Evolutionary conservation across 2,329 filamentous ascomycete genomes (phyloP), one percentile per base, ranked within the genome.

Genomic region (Tolypocladium ophioglossoides): DNA sequence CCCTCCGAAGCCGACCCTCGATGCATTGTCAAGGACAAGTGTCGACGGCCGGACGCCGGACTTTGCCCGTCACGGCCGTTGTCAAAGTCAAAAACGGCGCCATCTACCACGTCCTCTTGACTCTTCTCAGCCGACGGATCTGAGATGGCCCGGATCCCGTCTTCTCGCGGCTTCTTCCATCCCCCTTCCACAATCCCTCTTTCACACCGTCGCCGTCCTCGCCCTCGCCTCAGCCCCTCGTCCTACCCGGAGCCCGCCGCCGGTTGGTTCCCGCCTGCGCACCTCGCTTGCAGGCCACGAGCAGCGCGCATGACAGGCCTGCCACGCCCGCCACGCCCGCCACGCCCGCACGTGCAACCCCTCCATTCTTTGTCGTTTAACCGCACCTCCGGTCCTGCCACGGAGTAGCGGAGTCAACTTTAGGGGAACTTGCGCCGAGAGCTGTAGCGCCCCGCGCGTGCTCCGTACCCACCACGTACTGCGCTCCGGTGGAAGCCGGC

Each of bases 351-450:
- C 39, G n/a, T 14, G 39, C 39, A 4, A 46, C 24, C 9, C 44
- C 44, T 47, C 44, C 44, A 12, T 39, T n/a, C 49, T 34, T 39
- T 39, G 22, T 39, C 50, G 18, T 40, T 51, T n/a, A 38, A 39
- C 20, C 18, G 44, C 38, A 38, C 22, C 50, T 41, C 50, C 50
- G 50, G 22, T n/a, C 16, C 22, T 14, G 32, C 38, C 6, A 6
- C 27, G 27, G 27, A 6, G 27, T 30, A 27, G 51, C 55, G 55
- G 55, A 55, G 44, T 53, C 55, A 55, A 57, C 55, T 50, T 55
- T 55, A 55, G 53, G 50, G 55, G 53, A 38, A 57, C 48, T 48
- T 44, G 50, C 51, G 44, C 55, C 50, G 51, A 44, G 24, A 47
- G 30, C n/a, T 18, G 24, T 18, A 11, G 5, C 35, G 38, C 24